Conservation (phyloP, 148 eudicot genomes). For the Fagopyrum esculentum region DNA sequence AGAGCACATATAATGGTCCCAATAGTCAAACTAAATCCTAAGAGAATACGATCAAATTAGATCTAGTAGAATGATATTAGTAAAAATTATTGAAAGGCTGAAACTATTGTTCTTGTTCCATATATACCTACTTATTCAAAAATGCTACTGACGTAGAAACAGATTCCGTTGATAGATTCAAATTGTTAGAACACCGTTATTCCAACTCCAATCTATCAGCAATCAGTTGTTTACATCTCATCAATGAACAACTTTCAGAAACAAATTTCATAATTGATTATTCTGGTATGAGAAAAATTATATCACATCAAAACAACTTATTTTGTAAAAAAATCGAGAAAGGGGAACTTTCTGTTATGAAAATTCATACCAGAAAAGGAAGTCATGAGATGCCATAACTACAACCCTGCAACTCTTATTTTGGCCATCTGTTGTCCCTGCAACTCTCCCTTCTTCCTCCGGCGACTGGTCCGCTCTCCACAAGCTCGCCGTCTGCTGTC, state of each 20-base stretch:
- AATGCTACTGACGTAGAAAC: conserved; percentile 52
- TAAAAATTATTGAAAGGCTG: not conserved
- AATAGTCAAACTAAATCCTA: conserved; percentile 64
- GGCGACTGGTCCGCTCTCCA: conserved; percentile 53
- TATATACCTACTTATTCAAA: conserved; percentile 54
- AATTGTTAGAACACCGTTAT: conserved; percentile 65
- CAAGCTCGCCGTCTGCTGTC: conserved; percentile 82
- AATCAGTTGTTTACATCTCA: not conserved
- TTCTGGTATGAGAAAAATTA: not conserved
- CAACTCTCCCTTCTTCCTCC: conserved; percentile 18
- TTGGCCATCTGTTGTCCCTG: no score
- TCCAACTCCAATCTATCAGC: conserved; percentile 44
- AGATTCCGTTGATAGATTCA: conserved; percentile 57
- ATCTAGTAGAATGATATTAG: conserved; percentile 5
- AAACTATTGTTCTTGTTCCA: conserved; percentile 49
- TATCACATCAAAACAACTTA: no score
- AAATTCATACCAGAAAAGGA: no score
- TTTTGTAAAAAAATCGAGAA: no score
- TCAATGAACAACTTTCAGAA: not conserved
- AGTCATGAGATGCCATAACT: no score
- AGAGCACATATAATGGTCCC: conserved; percentile 71
- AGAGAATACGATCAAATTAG: not conserved
- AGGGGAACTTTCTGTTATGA: no score
- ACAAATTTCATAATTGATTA: not conserved
- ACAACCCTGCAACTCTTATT: no score